Percentiles rank a stretch among this genome's conserved stretches.
Evolutionary conservation across 495 filamentous ascomycete species (phyloP).

Genomic region (Penicillium odoratum): DNA sequence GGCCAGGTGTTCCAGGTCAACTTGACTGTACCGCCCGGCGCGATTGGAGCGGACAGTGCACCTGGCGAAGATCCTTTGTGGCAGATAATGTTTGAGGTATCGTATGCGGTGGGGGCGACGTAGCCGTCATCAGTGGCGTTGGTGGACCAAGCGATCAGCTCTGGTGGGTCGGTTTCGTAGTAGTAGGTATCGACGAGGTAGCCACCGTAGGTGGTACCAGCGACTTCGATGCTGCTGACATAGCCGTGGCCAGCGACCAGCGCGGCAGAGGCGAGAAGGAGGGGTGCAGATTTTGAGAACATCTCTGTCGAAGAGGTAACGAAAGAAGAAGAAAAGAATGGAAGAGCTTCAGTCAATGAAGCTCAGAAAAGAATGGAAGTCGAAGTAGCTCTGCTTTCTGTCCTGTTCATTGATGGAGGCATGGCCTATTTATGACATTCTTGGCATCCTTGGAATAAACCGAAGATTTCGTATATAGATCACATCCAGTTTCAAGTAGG

Average conservation of each 20-base stretch:
- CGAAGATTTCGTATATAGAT: background rate
- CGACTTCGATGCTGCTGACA: conserved; percentile 54
- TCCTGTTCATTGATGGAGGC: background rate
- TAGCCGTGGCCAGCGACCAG: conserved; percentile 58
- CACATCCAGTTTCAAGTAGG: background rate
- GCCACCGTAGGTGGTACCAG: conserved; percentile 44
- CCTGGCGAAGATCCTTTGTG: conserved; percentile 57
- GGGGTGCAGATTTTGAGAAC: conserved; percentile 30
- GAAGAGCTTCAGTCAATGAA: conserved; percentile 12
- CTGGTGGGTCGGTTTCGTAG: conserved; percentile 44
- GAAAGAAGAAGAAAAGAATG: conserved; percentile 4
- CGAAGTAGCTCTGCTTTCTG: background rate
- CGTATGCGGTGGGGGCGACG: conserved; percentile 49
- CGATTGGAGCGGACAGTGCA: conserved; percentile 50
- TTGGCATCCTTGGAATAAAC: background rate
- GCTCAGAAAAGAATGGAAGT: conserved; percentile 4
- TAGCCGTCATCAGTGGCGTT: conserved; percentile 60
- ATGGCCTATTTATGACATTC: background rate
- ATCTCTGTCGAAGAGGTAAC: conserved; percentile 14
- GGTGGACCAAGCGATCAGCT: conserved; percentile 56
- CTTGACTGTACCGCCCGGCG: conserved; percentile 53
- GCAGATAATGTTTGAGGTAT: conserved; percentile 65
- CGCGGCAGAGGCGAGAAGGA: conserved; percentile 44
- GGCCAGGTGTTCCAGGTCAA: conserved; percentile 71
- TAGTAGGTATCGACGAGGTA: conserved; percentile 35